Evolutionary conservation across 2,329 filamentous ascomycete genomes (phyloP).

Genomic region (Fusarium algeriense): DNA sequence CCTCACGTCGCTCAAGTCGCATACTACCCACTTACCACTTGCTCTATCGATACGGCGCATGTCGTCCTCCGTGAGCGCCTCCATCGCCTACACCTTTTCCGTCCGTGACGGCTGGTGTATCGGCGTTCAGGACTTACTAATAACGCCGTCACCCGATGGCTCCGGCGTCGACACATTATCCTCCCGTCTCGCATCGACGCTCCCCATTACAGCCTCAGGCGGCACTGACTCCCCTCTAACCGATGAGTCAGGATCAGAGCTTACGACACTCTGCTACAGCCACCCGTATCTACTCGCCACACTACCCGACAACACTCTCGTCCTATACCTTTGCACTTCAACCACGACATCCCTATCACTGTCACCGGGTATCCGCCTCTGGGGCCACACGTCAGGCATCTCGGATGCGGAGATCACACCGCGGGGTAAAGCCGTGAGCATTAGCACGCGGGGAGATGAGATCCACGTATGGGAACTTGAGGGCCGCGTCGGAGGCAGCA

Average conservation of each 20-base stretch:
- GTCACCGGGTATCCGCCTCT: conserved; percentile 79
- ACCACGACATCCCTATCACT: conserved; percentile 75
- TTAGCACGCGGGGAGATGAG: conserved; percentile 82
- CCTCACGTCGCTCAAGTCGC: conserved; percentile 83
- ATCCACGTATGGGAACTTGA: conserved; percentile 92
- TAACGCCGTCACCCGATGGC: conserved; percentile 54
- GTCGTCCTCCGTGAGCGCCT: conserved; percentile 75
- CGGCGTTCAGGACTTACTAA: conserved; percentile 88
- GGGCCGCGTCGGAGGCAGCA: conserved; percentile 69
- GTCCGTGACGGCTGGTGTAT: conserved; percentile 87
- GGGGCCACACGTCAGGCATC: conserved; percentile 92
- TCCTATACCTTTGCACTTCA: conserved; percentile 84
- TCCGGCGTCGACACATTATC: conserved; percentile 51
- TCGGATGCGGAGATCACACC: conserved; percentile 87
- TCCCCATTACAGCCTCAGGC: conserved; percentile 48
- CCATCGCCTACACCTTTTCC: conserved; percentile 87
- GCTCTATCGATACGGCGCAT: conserved; percentile 84
- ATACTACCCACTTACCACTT: conserved; percentile 81
- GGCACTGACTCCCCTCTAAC: conserved; percentile 12
- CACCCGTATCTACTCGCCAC: conserved; percentile 90
- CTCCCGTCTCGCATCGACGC: conserved; percentile 54
- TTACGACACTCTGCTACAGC: conserved; percentile 73
- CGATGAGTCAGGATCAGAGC: conserved; percentile 49
- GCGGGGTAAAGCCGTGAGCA: conserved; percentile 89
- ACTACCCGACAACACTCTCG: conserved; percentile 87